These are phyloP conservation scores for Lecanicillium sp. DNA, from an alignment of 2,329 filamentous ascomycete species.

Conservation along the genomic window DNA sequence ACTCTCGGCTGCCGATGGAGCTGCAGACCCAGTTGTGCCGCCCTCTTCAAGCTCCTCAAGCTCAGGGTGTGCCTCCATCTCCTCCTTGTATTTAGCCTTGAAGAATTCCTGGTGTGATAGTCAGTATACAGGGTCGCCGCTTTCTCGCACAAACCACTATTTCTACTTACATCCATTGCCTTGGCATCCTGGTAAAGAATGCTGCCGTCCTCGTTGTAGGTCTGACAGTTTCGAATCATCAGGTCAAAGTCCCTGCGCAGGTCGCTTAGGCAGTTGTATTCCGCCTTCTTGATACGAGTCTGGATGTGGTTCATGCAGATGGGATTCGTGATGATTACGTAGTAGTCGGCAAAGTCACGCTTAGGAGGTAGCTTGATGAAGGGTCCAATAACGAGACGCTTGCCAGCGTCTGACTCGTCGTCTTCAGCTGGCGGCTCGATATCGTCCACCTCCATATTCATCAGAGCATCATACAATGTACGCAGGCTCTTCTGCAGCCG, in stretches of 20 bases:
- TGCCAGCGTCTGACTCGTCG: conserved; percentile 49
- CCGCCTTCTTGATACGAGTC: conserved; percentile 91
- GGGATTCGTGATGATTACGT: conserved; percentile 81
- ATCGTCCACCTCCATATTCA: conserved; percentile 76
- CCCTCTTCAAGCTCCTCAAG: conserved; percentile 46
- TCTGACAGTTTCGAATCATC: conserved; percentile 84
- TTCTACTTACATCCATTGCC: conserved; percentile 69
- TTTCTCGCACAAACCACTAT: not conserved
- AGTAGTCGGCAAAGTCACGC: conserved; percentile 89
- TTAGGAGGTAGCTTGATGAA: conserved; percentile 89
- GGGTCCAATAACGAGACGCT: conserved; percentile 81
- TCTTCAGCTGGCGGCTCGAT: conserved; percentile 47
- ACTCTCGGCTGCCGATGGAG: conserved; percentile 48
- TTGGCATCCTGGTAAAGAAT: conserved; percentile 88
- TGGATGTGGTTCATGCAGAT: conserved; percentile 96
- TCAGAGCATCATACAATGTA: conserved; percentile 68
- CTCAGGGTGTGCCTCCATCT: conserved; percentile 45
- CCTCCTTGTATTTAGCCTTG: conserved; percentile 42
- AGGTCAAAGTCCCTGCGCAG: conserved; percentile 76
- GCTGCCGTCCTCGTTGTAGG: conserved; percentile 94
- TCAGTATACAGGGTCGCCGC: not conserved
- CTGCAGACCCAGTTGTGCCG: conserved; percentile 27
- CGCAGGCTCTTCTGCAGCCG: conserved; percentile 75
- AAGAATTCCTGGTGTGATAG: conserved; percentile 42
- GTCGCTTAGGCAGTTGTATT: conserved; percentile 75